Percentiles rank a stretch among this genome's conserved stretches.
phyloP scores from a whole-genome alignment of 208 protist genomes.

The Naegleria lovaniensis region DNA sequence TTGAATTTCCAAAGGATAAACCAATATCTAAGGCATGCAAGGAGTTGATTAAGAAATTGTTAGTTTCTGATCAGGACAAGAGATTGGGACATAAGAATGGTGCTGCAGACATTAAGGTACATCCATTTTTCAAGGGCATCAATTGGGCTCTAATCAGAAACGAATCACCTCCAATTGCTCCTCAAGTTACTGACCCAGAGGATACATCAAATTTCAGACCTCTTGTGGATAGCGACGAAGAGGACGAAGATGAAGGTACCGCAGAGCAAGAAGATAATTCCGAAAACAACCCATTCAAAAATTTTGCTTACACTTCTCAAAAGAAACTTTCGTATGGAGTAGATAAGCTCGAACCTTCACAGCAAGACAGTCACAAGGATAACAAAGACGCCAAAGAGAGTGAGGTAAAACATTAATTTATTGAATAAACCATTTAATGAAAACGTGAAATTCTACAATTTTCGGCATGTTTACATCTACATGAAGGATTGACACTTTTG shows the following conservation, averaged over 20 bases:
- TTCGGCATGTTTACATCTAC: no score
- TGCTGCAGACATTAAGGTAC: conserved; percentile 29
- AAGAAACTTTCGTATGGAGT: neutral
- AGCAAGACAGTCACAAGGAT: no score
- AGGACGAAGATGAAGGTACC: neutral
- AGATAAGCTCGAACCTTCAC: neutral
- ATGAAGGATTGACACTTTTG: no score
- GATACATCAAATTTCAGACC: conserved; percentile 16
- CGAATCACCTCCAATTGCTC: conserved; percentile 5
- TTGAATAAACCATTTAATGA: no score
- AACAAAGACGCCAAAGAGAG: no score
- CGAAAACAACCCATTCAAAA: neutral
- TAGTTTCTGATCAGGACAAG: conserved; percentile 19
- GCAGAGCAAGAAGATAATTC: neutral
- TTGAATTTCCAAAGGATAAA: neutral
- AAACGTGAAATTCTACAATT: no score
- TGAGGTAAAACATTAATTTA: no score
- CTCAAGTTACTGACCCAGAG: neutral
- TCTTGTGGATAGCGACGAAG: neutral
- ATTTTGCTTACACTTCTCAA: neutral
- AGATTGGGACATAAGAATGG: conserved; percentile 29
- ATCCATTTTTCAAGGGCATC: conserved; percentile 33
- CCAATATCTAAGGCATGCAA: neutral
- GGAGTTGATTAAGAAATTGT: conserved; percentile 29
- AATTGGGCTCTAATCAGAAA: conserved; percentile 27